phyloP scores from a whole-genome alignment of 2,329 filamentous ascomycete species.

The Escovopsis sp. region DNA sequence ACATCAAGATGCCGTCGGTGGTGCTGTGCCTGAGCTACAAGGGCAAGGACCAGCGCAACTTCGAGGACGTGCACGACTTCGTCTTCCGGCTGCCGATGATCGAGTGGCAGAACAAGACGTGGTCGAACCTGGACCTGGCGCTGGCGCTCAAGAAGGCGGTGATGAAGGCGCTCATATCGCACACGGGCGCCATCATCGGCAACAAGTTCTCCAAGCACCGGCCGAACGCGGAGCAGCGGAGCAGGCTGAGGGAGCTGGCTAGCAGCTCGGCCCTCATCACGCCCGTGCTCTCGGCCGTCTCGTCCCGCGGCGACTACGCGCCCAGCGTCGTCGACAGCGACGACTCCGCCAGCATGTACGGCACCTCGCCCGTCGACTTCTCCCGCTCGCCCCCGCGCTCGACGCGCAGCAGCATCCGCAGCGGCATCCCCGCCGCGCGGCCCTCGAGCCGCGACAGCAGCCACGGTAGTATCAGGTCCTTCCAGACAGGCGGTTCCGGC shows the following conservation, averaged over 20 bases:
- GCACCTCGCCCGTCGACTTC: conserved; percentile 38
- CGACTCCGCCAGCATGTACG: conserved; percentile 40
- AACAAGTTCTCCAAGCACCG: conserved; percentile 92
- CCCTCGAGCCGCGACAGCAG: conserved; percentile 38
- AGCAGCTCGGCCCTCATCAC: conserved; percentile 54
- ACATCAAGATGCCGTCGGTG: conserved; percentile 88
- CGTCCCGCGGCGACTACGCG: conserved; percentile 22
- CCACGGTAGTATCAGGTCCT: conserved; percentile 30
- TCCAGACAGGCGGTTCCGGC: conserved; percentile 18
- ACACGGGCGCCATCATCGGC: conserved; percentile 89
- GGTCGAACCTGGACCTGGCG: conserved; percentile 92
- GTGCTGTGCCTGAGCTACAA: conserved; percentile 94
- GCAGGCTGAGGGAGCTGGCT: conserved; percentile 68
- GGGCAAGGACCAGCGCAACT: conserved; percentile 84
- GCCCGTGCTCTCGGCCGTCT: conserved; percentile 22
- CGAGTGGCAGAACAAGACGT: conserved; percentile 97
- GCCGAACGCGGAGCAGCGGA: conserved; percentile 64
- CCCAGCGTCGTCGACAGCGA: conserved; percentile 36
- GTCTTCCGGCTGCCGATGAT: conserved; percentile 90
- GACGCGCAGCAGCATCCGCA: conserved; percentile 31
- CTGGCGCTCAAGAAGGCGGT: conserved; percentile 88
- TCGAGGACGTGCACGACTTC: conserved; percentile 94
- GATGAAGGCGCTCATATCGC: conserved; percentile 82
- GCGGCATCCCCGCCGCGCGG: conserved; percentile 28
- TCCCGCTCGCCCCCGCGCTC: conserved; percentile 43